Evolutionary conservation across 148 eudicot species (phyloP).

Genomic region (Rhododendron kiyosumense): DNA sequence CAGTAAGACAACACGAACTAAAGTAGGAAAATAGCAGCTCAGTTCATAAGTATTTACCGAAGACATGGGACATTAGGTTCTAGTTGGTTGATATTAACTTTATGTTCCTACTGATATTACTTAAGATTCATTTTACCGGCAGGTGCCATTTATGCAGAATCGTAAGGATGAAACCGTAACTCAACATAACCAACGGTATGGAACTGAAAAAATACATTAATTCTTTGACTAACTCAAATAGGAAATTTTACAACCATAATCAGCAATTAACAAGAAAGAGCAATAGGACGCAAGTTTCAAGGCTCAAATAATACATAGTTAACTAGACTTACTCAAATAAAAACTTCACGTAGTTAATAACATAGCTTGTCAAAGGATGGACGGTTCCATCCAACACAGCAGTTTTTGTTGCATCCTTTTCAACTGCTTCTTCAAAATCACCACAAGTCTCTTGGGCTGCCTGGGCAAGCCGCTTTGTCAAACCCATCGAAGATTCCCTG

Average conservation of each 20-base stretch:
- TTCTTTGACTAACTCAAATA: not conserved
- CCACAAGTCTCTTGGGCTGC: conserved; percentile 92
- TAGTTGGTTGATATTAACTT: not conserved
- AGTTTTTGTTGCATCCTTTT: conserved; percentile 94
- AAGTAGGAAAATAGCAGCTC: not conserved
- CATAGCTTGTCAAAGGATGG: conserved; percentile 98
- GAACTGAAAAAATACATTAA: not conserved
- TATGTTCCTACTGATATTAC: not conserved
- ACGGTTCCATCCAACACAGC: conserved; percentile 93
- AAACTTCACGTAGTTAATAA: conserved; percentile 94
- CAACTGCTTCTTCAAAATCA: conserved; percentile 98
- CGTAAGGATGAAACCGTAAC: not conserved
- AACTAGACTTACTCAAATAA: conserved; percentile 73
- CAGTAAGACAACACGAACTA: not conserved
- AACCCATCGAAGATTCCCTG: conserved; percentile 79
- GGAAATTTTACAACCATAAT: conserved; percentile 3
- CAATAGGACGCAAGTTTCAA: not conserved
- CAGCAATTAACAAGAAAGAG: not conserved
- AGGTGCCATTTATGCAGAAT: not conserved
- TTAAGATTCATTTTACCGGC: not conserved
- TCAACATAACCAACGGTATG: not conserved
- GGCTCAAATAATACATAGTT: not conserved
- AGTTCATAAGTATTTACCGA: not conserved
- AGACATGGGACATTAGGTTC: not conserved
- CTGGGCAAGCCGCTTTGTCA: conserved; percentile 92